These are phyloP conservation scores for Fusarium heterosporum DNA, from an alignment of 2,329 filamentous ascomycete species.

Conservation along the genomic window DNA sequence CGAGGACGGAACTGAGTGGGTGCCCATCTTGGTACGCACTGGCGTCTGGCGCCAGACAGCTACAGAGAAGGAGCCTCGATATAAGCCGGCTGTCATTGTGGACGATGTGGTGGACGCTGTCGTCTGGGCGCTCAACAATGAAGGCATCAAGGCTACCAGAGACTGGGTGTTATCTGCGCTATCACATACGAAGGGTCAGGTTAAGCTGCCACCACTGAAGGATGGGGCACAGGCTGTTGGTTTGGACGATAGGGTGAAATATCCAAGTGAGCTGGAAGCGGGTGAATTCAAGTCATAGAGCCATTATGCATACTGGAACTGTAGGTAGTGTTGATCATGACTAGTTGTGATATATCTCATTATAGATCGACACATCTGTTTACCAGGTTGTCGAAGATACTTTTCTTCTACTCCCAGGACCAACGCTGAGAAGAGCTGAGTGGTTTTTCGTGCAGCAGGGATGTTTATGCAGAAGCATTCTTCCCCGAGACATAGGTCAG, in stretches of 20 bases:
- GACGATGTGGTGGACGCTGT: conserved; percentile 83
- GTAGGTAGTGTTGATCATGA: not conserved
- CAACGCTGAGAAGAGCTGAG: not conserved
- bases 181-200: conserved; percentile 45
- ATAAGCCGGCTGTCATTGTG: conserved; percentile 73
- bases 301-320: not conserved
- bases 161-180: conserved; percentile 49
- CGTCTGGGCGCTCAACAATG: conserved; percentile 75
- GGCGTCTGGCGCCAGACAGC: conserved; percentile 73
- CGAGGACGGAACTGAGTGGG: conserved; percentile 77
- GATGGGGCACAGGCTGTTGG: conserved; percentile 2
- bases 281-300: conserved; percentile 33
- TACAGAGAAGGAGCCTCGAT: conserved; percentile 62
- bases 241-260: conserved; percentile 10
- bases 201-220: conserved; percentile 44
- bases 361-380: not conserved
- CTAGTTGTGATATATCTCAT: not conserved
- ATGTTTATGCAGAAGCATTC: not conserved
- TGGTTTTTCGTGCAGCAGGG: not conserved
- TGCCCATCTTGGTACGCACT: conserved; percentile 80
- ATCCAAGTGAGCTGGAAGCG: conserved; percentile 45
- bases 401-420: not conserved
- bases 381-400: not conserved
- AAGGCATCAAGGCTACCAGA: conserved; percentile 56
- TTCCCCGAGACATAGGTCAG: not conserved